These are phyloP conservation scores for Rubia yunnanensis DNA, from an alignment of 257 asterid species.

Conservation along the genomic window DNA sequence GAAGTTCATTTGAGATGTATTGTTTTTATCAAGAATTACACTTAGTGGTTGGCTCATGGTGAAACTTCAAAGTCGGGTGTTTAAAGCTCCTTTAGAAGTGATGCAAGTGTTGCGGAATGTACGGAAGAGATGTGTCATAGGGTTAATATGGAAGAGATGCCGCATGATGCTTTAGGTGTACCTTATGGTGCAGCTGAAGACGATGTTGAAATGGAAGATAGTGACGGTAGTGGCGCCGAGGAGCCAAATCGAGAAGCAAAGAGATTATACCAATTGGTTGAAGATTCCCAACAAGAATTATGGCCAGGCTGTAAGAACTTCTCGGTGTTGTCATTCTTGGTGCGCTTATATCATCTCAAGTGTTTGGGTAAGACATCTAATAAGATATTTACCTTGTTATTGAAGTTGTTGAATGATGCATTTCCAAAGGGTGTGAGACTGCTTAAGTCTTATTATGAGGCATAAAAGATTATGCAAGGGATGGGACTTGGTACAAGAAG, in stretches of 20 bases:
- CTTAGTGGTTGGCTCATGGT: no score
- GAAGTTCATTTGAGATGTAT: neutral
- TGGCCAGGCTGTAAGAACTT: neutral
- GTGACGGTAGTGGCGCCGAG: neutral
- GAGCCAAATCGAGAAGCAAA: neutral
- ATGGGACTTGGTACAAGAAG: neutral
- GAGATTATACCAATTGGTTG: neutral
- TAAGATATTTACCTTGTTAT: neutral
- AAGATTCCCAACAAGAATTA: neutral
- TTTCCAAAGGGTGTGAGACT: neutral
- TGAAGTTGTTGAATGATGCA: neutral
- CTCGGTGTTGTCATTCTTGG: neutral
- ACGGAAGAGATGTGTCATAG: neutral
- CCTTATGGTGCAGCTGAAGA: neutral
- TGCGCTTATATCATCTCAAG: neutral
- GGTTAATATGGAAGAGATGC: neutral
- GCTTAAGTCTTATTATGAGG: neutral
- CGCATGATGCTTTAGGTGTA: neutral
- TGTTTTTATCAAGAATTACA: neutral
- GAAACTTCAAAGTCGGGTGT: neutral
- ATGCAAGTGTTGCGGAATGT: neutral
- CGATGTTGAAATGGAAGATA: neutral
- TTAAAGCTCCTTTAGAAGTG: neutral
- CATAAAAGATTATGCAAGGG: neutral
- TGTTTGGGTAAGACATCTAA: neutral